phyloP scores from a whole-genome alignment of 495 filamentous ascomycete species.

The Aspergillus leporis region DNA sequence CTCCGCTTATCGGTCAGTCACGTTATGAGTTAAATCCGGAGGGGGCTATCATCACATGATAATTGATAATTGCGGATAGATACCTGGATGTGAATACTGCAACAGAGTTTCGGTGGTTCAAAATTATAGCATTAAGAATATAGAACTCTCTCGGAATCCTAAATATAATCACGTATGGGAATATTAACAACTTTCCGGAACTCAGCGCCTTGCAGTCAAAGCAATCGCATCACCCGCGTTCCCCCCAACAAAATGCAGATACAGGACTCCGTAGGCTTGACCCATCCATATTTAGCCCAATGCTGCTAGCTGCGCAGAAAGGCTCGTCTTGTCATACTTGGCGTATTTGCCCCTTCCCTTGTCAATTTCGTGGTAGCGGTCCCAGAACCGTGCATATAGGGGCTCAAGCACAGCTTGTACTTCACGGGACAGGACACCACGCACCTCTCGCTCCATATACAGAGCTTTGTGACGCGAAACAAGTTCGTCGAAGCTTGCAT shows the following conservation, averaged over 20 bases:
- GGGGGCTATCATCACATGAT: slow-evolving; percentile 29
- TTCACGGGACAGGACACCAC: slow-evolving; percentile 72
- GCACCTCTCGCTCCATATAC: slow-evolving; percentile 86
- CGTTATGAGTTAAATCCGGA: slow-evolving; percentile 32
- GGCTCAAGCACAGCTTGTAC: slow-evolving; percentile 89
- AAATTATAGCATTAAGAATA: slow-evolving; percentile 9
- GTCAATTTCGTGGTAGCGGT: slow-evolving; percentile 96
- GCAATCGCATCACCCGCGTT: not conserved
- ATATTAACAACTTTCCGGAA: not conserved
- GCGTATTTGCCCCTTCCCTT: slow-evolving; percentile 96
- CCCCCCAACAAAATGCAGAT: not conserved
- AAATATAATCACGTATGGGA: not conserved
- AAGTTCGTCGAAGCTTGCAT: slow-evolving; percentile 85
- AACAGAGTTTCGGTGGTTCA: not conserved
- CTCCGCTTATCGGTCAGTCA: slow-evolving; percentile 44
- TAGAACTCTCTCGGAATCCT: not conserved
- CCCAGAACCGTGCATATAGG: slow-evolving; percentile 92
- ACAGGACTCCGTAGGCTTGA: not conserved
- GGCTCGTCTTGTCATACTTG: slow-evolving; percentile 82
- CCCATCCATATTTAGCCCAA: slow-evolving; percentile 17
- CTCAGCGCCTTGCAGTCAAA: not conserved
- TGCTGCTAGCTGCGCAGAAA: slow-evolving; percentile 49
- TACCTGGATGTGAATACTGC: not conserved
- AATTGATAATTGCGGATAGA: not conserved
- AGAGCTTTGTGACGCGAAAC: slow-evolving; percentile 74